Evolutionary conservation across 1,284 basidiomycete genomes (phyloP).

Genomic region (Entoloma clypeatum): DNA sequence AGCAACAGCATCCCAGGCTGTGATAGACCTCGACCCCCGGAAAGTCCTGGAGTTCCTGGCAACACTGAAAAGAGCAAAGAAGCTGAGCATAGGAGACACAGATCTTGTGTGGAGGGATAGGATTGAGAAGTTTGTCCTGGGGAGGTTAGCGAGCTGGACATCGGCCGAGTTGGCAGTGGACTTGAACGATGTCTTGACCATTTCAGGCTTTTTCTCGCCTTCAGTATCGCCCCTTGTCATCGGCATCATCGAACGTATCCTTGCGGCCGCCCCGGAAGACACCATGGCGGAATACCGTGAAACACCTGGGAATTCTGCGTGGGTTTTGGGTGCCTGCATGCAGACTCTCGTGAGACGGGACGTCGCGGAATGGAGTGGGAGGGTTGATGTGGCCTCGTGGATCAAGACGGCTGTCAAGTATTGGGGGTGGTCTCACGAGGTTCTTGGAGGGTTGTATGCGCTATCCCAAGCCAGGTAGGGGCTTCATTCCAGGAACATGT

Average conservation of each 20-base stretch:
- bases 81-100: conserved; percentile 42
- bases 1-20: conserved; percentile 36
- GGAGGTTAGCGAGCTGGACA: conserved; percentile 34
- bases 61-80: conserved; percentile 41
- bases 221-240: conserved; percentile 45
- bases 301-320: conserved; percentile 40
- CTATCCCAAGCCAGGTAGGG: conserved; percentile 50
- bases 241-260: conserved; percentile 42
- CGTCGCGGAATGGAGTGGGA: conserved; percentile 38
- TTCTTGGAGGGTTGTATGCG: conserved; percentile 49
- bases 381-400: conserved; percentile 47
- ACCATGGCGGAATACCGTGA: conserved; percentile 29
- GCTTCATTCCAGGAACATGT: background rate
- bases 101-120: conserved; percentile 56
- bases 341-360: conserved; percentile 39
- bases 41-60: conserved; percentile 49
- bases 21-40: conserved; percentile 39
- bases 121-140: conserved; percentile 44
- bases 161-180: conserved; percentile 39
- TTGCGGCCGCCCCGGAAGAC: conserved; percentile 35
- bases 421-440: conserved; percentile 60
- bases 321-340: conserved; percentile 52
- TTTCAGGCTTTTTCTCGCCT: conserved; percentile 46
- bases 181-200: conserved; percentile 47
- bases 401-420: conserved; percentile 38